Evolutionary conservation across 2,329 filamentous ascomycete species (phyloP).

Genomic region (Gaeumannomyces sp.): DNA sequence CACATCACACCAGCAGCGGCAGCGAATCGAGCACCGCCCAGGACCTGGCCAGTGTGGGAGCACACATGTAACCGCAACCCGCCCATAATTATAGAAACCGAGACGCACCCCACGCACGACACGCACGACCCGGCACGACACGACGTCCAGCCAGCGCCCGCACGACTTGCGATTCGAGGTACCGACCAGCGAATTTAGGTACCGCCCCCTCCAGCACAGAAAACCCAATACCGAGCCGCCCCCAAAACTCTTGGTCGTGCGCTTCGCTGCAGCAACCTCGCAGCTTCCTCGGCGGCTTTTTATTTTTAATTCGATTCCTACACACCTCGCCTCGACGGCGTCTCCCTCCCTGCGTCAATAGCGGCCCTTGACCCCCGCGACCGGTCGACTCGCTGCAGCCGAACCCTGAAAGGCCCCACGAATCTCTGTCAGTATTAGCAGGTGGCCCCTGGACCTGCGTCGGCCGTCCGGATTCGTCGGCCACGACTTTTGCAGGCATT

Average conservation of each 20-base stretch:
- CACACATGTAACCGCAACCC: conserved; percentile 6
- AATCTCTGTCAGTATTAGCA: neutral
- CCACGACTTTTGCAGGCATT: neutral
- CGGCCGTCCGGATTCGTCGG: too few species aligned
- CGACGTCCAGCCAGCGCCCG: neutral
- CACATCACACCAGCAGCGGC: neutral
- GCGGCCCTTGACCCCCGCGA: neutral
- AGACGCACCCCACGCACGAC: neutral
- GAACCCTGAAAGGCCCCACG: neutral
- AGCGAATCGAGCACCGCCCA: neutral
- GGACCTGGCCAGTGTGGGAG: conserved; percentile 9
- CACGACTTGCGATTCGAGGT: neutral
- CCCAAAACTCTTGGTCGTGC: neutral
- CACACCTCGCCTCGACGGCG: neutral
- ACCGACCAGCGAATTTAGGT: neutral
- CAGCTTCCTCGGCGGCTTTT: neutral
- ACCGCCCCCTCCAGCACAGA: too few species aligned
- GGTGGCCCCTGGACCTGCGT: neutral
- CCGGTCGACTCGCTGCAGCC: neutral
- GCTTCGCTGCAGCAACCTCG: neutral
- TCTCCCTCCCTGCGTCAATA: neutral
- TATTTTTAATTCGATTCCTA: neutral
- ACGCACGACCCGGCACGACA: neutral
- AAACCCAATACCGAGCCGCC: neutral
- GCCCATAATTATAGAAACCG: conserved; percentile 10